A percentile compares a stretch with the other conserved stretches of the same genome.
These are phyloP conservation scores for Candolleomyces efflorescens DNA, from an alignment of 768 basidiomycete genomes.

Conservation along the genomic window DNA sequence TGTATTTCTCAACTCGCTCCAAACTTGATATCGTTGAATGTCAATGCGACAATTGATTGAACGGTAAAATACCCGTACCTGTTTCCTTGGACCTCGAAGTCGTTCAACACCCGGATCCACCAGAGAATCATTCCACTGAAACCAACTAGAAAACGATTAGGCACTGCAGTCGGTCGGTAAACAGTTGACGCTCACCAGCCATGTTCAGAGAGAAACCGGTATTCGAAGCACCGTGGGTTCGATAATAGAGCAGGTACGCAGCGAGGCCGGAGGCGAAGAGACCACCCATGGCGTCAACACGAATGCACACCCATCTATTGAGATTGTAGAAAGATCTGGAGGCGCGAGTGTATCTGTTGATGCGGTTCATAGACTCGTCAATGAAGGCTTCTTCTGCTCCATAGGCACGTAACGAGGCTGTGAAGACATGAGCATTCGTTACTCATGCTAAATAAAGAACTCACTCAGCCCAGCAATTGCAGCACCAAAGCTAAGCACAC, in stretches of 20 bases:
- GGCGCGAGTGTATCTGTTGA: slow-evolving; percentile 46
- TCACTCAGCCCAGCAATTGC: slow-evolving; percentile 51
- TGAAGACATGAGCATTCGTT: not conserved
- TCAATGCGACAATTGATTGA: not conserved
- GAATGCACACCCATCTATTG: slow-evolving; percentile 41
- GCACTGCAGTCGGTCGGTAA: not conserved
- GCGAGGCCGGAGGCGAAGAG: slow-evolving; percentile 51
- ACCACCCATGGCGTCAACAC: slow-evolving; percentile 53
- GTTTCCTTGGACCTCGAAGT: slow-evolving; percentile 36
- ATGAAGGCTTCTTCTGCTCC: slow-evolving; percentile 47
- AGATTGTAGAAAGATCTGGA: slow-evolving; percentile 45
- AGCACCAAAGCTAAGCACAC: slow-evolving; percentile 41
- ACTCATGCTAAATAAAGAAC: not conserved
- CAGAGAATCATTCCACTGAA: slow-evolving; percentile 56
- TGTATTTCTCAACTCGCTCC: slow-evolving; percentile 69
- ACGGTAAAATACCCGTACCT: slow-evolving; percentile 2
- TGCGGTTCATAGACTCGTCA: slow-evolving; percentile 38
- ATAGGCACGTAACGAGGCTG: slow-evolving; percentile 60
- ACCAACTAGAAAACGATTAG: slow-evolving; percentile 26
- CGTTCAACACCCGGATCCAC: slow-evolving; percentile 39
- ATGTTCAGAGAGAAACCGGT: slow-evolving; percentile 53
- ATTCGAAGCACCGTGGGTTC: slow-evolving; percentile 34
- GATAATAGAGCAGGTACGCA: slow-evolving; percentile 44
- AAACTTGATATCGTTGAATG: slow-evolving; percentile 22
- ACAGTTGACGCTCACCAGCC: slow-evolving; percentile 28